Percentiles rank a stretch among this genome's conserved stretches.
Evolutionary conservation across 352 stramenopile genomes (phyloP).

Genomic region (Phytophthora pluvialis): DNA sequence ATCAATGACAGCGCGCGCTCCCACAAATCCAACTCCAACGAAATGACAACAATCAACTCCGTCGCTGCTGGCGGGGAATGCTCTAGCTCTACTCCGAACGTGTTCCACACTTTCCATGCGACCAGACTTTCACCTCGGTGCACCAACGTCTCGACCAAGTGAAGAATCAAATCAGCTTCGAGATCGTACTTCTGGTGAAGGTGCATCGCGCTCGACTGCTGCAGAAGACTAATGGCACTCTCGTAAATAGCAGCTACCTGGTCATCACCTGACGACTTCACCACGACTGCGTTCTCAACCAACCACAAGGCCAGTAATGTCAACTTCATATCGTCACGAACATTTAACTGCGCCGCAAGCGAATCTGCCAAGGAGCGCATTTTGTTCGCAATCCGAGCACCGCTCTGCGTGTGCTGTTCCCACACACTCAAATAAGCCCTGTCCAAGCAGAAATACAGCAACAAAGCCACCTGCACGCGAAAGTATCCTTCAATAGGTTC

Average conservation of each 20-base stretch:
- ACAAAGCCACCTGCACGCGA: constrained; percentile 69
- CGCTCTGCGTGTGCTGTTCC: constrained; percentile 55
- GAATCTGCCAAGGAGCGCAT: constrained; percentile 73
- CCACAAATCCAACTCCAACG: constrained; percentile 78
- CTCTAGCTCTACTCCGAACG: constrained; percentile 69
- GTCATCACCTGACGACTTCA: constrained; percentile 68
- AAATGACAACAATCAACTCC: constrained; percentile 80
- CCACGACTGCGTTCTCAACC: constrained; percentile 78
- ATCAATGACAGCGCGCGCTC: constrained; percentile 72
- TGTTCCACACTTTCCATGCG: constrained; percentile 88
- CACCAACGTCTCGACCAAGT: constrained; percentile 81
- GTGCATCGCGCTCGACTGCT: constrained; percentile 79
- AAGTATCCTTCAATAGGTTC: constrained; percentile 83
- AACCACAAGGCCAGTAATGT: constrained; percentile 82
- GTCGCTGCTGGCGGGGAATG: constrained; percentile 56
- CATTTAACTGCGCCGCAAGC: constrained; percentile 70
- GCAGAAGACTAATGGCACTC: constrained; percentile 58
- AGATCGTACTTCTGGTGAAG: constrained; percentile 79
- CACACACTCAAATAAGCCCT: constrained; percentile 66
- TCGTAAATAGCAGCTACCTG: constrained; percentile 73
- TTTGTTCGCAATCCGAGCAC: constrained; percentile 60
- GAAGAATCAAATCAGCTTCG: constrained; percentile 71
- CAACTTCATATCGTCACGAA: constrained; percentile 85
- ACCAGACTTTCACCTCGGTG: constrained; percentile 76
- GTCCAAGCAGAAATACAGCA: constrained; percentile 86